Evolutionary conservation across 2,329 filamentous ascomycete genomes (phyloP), one percentile per base, ranked within the genome.

Genomic region (Didymella arachidicola): DNA sequence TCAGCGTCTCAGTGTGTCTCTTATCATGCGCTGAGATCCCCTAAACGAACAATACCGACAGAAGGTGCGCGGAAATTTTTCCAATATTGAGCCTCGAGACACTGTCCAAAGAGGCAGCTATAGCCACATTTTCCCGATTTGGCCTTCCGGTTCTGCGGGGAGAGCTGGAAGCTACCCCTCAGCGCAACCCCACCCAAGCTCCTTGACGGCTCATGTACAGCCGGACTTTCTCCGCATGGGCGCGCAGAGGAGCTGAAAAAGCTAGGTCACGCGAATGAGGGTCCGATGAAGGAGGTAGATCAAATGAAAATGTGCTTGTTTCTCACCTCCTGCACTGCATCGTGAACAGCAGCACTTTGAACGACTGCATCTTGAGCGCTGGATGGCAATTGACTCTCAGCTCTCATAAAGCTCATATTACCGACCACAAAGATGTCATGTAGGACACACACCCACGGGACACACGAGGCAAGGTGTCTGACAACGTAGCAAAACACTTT

Each of bases 401-500:
- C 18, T 18, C n/a, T 39, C 0, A 19, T 7, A 11, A 12, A 18
- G 18, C 14, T 18, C 8, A 32, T 14, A 26, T 22, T 25, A 44
- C 16, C 8, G 34, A 7, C 14, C 30, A 4, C 26, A 26, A 50
- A 30, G 5, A 60, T 60, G 57, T 57, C 57, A 18, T 55, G 57
- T 60, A 49, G 2, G 44, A 3, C 4, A 11, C 8, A 2, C 10
- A 19, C 7, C 36, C 2, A 18, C 18, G 6, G 6, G 7, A 30
- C 29, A 10, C 3, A 30, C 29, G 29, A 30, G 3, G 29, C 8
- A 14, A 36, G 1, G 7, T 7, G 1, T 19, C 19, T 18, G 16
- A 38, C 26, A 36, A 4, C 49, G 19, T 58, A 79, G 79, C 71
- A 62, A 96, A 95, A 82, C 93, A 97, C 80, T 97, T 97, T 82